Evolutionary conservation across 108 stramenopile genomes (phyloP), one percentile per base, ranked within the genome.

Genomic region (Fragilariopsis cylindrus): DNA sequence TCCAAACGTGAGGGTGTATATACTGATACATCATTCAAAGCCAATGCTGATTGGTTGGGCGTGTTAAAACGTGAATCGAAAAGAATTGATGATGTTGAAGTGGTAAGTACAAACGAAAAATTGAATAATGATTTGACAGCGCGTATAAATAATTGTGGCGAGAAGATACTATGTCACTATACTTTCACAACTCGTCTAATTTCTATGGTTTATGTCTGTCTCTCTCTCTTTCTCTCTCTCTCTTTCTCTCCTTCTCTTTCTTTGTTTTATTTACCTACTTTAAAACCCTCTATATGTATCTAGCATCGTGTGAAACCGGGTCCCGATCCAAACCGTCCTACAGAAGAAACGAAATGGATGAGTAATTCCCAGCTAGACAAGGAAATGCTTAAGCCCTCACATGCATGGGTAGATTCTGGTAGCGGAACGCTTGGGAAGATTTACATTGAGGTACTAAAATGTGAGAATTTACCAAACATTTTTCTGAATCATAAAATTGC

Each of bases 401-500:
- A 76, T 3, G 66, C 79, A 21, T 92, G 91, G 91, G 75, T 84
- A 30, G 85, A 90, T 57, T 81, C 83, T 48, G 91, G 91, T 4
- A 84, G 82, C 8, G 89, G 89, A 19, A 71, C 52, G 12, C 73
- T 90, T 3, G 89, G 89, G 41, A 86, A 88, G 69, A 54, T 90
- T 15, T 85, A 76, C 49, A 54, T 90, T 5, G 89, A 90, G 55
- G 54, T 90, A 46, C 44, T 90, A 18, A 65, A 75, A 19, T 90
- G 89, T 66, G 84, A 90, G 16, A 84, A 85, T 30, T 62, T 90
- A 6, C 87, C 84, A 18, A 87, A 90, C 45, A 75, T 73, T 71
- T 85, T 88, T 54, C 57, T 41, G 39, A 53, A n/a, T 11, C 9
- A 53, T 8, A 57, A 58, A 30, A 76, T 75, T 49, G 58, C 9